Evolutionary conservation across 257 asterid species (phyloP), one percentile per base, ranked within the genome.

Genomic region (Oldenlandia corymbosa): DNA sequence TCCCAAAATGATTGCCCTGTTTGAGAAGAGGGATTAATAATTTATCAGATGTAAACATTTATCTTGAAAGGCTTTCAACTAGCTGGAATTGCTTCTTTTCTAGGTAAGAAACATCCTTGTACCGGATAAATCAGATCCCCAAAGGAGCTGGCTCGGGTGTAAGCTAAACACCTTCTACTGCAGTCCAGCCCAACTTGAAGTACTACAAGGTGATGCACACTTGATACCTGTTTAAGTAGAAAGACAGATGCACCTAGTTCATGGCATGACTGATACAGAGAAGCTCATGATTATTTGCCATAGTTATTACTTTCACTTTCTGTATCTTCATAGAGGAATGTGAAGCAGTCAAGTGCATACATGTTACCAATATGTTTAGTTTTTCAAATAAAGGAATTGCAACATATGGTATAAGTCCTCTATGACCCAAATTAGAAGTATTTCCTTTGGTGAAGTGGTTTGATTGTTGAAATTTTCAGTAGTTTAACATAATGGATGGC

Each of bases 61-160:
- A 10, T 26, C 10, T 5, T 57, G 11, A 37, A 7, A 14, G 62
- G 49, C 58, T 42, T 37, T 23, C 16, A 45, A 37, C 17, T 36
- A 45, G 43, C 42, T 20, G 47, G 36, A 10, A 36, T 47, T 64
- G n/a, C 32, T 10, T 43, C 68, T 64, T 26, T 45, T 75, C 11
- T 87, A 91, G 98, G 85, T 91, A 75, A 82, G 68, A 58, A 73
- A 91, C 78, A 86, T 91, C 54, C 75, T 88, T 71, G 76, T 83
- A 59, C 95, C 98, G 32, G 73, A 45, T 55, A 68, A 79, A 66
- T 81, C 95, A 60, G 94, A 88, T 81, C 79, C 78, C 66, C 48
- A 45, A 61, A 73, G 71, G 62, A 83, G 84, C 80, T 91, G 96
- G 96, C 75, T 32, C 68, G 78, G 77, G 62, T 91, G 98, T 92